Evolutionary conservation across 495 filamentous ascomycete species (phyloP).

Genomic region (Trichoderma erinaceum): DNA sequence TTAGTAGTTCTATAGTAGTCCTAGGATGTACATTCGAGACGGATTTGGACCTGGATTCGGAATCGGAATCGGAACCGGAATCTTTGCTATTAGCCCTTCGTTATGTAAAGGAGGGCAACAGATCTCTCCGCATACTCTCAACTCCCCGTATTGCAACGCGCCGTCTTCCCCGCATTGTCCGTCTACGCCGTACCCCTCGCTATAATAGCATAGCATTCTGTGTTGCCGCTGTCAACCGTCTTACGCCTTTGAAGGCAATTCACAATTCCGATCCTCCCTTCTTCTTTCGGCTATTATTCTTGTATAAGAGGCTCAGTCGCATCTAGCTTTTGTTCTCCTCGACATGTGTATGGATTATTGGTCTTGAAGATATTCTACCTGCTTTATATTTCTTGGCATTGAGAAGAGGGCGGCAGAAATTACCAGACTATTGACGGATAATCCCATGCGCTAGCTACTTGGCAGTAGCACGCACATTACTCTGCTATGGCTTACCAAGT

Average conservation of each 20-base stretch:
- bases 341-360: neutral
- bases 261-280: neutral
- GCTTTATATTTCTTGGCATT: neutral
- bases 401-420: neutral
- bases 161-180: conserved; percentile 8
- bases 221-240: neutral
- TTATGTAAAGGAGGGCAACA: neutral
- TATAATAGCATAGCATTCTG: neutral
- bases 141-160: neutral
- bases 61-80: neutral
- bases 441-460: neutral
- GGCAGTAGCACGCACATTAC: neutral
- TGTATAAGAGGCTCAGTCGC: neutral
- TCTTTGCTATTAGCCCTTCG: neutral
- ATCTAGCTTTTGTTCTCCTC: neutral
- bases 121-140: neutral
- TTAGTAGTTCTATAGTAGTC: too few relatives aligned
- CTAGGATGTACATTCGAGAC: neutral
- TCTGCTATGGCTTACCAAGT: conserved; percentile 40
- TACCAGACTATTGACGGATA: neutral
- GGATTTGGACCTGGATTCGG: neutral
- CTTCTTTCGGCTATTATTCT: neutral
- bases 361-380: neutral
- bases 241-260: neutral
- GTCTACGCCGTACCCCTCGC: neutral